These are phyloP conservation scores for Saturnispora silvae DNA, from an alignment of 805 yeast species.

Conservation along the genomic window DNA sequence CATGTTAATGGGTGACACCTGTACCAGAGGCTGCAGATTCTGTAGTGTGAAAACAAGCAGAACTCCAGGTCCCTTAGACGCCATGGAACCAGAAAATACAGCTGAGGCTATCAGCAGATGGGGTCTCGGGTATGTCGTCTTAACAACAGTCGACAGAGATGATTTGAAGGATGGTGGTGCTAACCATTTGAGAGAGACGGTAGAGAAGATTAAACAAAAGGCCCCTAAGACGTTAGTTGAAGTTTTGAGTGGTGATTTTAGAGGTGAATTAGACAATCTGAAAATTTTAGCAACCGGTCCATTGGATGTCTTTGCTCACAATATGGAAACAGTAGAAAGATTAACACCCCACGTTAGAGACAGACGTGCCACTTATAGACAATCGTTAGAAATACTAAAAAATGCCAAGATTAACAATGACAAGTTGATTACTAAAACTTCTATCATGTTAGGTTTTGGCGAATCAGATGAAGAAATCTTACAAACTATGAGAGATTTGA, in stretches of 20 bases:
- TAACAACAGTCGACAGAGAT: conserved; percentile 96
- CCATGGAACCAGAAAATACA: conserved; percentile 93
- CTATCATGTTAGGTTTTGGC: conserved; percentile 93
- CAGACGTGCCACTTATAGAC: conserved; percentile 91
- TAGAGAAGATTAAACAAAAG: conserved; percentile 68
- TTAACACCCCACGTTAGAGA: conserved; percentile 93
- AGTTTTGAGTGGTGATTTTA: conserved; percentile 88
- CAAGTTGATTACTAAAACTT: conserved; percentile 77
- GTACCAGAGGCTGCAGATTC: conserved; percentile 98
- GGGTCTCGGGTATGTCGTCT: conserved; percentile 96
- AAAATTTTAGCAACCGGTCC: conserved; percentile 75
- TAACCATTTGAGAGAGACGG: conserved; percentile 81
- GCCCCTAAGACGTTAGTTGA: conserved; percentile 90
- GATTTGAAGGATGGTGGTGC: conserved; percentile 92
- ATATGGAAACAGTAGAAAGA: conserved; percentile 90
- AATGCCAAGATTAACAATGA: conserved; percentile 76
- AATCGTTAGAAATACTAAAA: conserved; percentile 65
- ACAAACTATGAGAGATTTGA: conserved; percentile 64
- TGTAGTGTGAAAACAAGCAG: conserved; percentile 94
- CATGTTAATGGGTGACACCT: conserved; percentile 96
- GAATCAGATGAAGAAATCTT: conserved; percentile 86
- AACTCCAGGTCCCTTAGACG: conserved; percentile 80
- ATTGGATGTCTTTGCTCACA: conserved; percentile 93
- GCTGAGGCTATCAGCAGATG: conserved; percentile 95
- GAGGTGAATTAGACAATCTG: conserved; percentile 81